Evolutionary conservation across 805 yeast genomes (phyloP), one percentile per base, ranked within the genome.

Genomic region (Wickerhamomyces mucosus): DNA sequence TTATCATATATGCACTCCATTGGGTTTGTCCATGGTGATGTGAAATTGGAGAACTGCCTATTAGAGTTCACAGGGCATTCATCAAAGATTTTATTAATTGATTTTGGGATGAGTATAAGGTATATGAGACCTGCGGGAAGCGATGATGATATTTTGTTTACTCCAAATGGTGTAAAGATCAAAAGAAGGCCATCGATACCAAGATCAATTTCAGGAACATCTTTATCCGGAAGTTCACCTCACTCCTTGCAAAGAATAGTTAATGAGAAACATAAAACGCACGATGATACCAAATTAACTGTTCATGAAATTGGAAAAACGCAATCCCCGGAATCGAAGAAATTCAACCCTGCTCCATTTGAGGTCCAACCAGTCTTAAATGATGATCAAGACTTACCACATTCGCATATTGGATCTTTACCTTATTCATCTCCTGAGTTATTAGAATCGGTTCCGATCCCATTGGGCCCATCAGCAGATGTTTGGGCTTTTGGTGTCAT

Each of bases 371-470:
- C 49, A 13, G 32, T 36, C 17, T 32, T 34, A 10, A 40, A 40
- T 8, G 35, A 32, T 17, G 48, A 46, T 26, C 32, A 41, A 18
- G 39, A 38, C 12, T 14, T 44, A 2, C 83, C 83, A 1, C 80
- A 75, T 48, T 59, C 73, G 15, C 79, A 78, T 43, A 81, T 84
- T 29, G 97, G 97, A 0, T 86, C 95, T 2, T 61, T 88, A 20
- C 96, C 96, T 0, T 88, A 85, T 52, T 94, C 96, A 1, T 72
- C 95, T 0, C 97, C 97, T 0, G 96, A 88, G 50, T 62, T 85
- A 13, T 57, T 86, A 25, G 59, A 62, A 25, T 78, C 81, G 1
- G 63, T 65, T 27, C 82, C 85, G 60, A 75, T 46, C 61, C 77
- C 37, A 34, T 55, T 46, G 48, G 78, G 79, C 3, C 77, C 82